Percentiles rank a stretch among this genome's conserved stretches.
Evolutionary conservation across 306 rosid species (phyloP).

Genomic region (Alnus rubra): DNA sequence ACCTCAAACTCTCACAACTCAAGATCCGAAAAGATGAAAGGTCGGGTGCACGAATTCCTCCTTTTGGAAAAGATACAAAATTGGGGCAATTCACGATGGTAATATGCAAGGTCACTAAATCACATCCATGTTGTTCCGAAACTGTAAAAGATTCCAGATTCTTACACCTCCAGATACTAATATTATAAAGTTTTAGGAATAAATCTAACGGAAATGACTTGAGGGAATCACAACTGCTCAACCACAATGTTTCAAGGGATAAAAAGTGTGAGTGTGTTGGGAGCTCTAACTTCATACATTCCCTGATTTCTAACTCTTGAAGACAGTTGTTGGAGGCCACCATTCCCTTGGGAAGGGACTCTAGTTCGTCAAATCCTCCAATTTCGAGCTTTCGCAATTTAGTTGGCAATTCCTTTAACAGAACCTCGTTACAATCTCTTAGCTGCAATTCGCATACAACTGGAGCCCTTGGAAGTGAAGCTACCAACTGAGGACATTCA

Average conservation of each 20-base stretch:
- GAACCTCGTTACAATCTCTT: no score
- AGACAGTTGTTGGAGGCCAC: background rate
- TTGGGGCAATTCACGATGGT: fast-evolving
- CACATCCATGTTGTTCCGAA: background rate
- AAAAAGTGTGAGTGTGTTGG: background rate
- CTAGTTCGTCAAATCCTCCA: background rate
- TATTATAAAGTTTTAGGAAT: background rate
- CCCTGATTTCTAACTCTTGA: fast-evolving
- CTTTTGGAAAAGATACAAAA: background rate
- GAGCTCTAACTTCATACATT: background rate
- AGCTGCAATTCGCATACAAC: no score
- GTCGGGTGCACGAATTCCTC: background rate
- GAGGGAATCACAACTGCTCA: background rate
- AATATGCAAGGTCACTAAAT: background rate
- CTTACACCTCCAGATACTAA: fast-evolving
- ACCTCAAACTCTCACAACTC: fast-evolving
- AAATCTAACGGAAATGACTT: background rate
- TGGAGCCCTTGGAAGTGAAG: background rate
- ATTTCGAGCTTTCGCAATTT: background rate
- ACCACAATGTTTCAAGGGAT: background rate
- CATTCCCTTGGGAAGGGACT: no score
- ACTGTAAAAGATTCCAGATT: background rate
- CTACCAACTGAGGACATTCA: background rate
- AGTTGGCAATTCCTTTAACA: no score
- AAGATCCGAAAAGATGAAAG: fast-evolving